Percentiles rank a stretch among this genome's conserved stretches.
phyloP scores from a whole-genome alignment of 805 yeast species.

The Starmerella bombicola region DNA sequence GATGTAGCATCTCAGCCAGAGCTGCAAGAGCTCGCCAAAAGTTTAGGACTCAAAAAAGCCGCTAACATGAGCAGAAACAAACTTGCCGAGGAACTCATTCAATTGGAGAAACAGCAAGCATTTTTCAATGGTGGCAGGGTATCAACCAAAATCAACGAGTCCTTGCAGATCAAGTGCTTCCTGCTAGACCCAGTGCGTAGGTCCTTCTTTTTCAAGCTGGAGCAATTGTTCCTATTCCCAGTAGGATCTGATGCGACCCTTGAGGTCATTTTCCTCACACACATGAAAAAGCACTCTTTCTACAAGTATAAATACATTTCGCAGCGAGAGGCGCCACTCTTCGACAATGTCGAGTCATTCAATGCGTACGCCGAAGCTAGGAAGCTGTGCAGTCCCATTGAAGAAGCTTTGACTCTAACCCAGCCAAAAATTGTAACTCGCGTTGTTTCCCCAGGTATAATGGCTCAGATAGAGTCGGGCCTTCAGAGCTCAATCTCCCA shows the following conservation, averaged over 20 bases:
- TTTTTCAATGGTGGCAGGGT: conserved; percentile 13
- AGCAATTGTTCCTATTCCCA: conserved; percentile 21
- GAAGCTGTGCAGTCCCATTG: conserved; percentile 18
- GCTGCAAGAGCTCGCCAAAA: conserved; percentile 15
- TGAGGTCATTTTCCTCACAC: conserved; percentile 19
- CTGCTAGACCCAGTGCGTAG: conserved; percentile 6
- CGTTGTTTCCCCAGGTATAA: not conserved
- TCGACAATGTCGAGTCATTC: conserved; percentile 12
- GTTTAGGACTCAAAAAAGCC: conserved; percentile 10
- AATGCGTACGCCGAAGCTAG: conserved; percentile 20
- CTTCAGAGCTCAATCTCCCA: not conserved
- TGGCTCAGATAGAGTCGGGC: not conserved
- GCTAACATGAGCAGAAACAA: conserved; percentile 4
- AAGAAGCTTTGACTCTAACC: conserved; percentile 11
- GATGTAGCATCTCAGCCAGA: conserved; percentile 21
- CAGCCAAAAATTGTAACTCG: conserved; percentile 1
- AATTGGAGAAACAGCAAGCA: conserved; percentile 15
- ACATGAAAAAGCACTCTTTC: conserved; percentile 23
- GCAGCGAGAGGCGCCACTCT: conserved; percentile 20
- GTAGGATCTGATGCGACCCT: conserved; percentile 19
- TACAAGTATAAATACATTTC: conserved; percentile 17
- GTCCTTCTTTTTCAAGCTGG: conserved; percentile 11
- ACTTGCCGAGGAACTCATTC: conserved; percentile 11
- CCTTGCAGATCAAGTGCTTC: conserved; percentile 9
- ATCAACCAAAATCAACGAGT: conserved; percentile 4